A percentile compares a stretch with the other conserved stretches of the same genome.
These are phyloP conservation scores for Hyaloraphidium curvatum DNA, from an alignment of 192 early-diverging fungal species.

Conservation along the genomic window DNA sequence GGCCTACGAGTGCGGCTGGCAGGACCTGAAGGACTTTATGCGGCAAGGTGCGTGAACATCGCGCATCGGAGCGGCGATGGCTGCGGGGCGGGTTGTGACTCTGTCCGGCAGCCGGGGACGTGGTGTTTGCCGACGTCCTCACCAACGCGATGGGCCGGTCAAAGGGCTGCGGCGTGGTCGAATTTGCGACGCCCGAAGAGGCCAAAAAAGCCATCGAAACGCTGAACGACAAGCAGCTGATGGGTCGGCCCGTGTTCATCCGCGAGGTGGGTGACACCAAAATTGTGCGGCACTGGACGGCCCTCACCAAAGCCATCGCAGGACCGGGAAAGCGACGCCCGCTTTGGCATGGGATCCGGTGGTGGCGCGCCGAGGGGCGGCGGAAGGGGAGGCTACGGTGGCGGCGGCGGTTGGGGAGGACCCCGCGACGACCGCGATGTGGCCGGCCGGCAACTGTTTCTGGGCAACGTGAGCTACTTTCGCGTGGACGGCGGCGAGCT, in stretches of 20 bases:
- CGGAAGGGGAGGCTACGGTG: conserved; percentile 3
- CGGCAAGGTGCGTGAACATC: conserved; percentile 31
- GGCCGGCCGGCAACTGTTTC: conserved; percentile 32
- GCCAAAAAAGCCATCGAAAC: conserved; percentile 50
- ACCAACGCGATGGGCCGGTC: conserved; percentile 35
- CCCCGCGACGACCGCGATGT: conserved; percentile 2
- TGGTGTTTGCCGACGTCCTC: conserved; percentile 57
- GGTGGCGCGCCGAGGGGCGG: conserved; percentile 2
- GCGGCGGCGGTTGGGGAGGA: not conserved
- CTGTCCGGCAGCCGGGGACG: conserved; percentile 38
- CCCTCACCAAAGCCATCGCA: conserved; percentile 3
- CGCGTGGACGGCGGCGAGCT: not conserved
- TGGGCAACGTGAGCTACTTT: conserved; percentile 35
- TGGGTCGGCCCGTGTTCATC: conserved; percentile 56
- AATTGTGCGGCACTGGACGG: not conserved
- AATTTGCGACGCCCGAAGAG: conserved; percentile 54
- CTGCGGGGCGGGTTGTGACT: not conserved
- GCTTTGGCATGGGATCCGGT: conserved; percentile 9
- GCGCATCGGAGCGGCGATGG: not conserved
- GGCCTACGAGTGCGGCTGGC: conserved; percentile 48
- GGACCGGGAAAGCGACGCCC: conserved; percentile 40
- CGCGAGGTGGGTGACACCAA: conserved; percentile 32
- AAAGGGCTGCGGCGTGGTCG: conserved; percentile 56
- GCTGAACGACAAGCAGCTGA: conserved; percentile 40
- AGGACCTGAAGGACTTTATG: conserved; percentile 68